Conservation (phyloP, 345 rosid genomes). For the Rhodomyrtus tomentosa region DNA sequence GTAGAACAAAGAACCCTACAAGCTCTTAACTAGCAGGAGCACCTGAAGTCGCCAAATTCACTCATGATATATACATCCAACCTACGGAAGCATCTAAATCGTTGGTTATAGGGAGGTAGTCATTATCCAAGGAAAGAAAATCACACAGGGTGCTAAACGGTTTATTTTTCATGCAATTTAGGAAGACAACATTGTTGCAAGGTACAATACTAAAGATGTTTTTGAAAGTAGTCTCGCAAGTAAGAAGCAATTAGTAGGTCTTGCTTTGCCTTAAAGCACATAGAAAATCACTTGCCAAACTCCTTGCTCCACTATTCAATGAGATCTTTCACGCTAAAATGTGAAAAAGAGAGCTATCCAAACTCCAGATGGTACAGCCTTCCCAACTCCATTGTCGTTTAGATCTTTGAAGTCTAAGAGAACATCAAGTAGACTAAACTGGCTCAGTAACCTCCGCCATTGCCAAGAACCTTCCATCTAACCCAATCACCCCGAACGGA, state of each 20-base stretch:
- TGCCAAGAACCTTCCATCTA: not conserved
- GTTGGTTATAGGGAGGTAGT: not conserved
- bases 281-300: not conserved
- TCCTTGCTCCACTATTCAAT: not conserved
- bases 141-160: not conserved
- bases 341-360: not conserved
- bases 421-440: not conserved
- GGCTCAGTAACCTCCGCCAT: not conserved
- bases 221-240: not conserved
- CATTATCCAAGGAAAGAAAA: not conserved
- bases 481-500: not conserved
- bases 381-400: not conserved
- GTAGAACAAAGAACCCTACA: not conserved
- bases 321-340: not conserved
- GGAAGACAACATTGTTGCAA: not conserved
- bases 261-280: not conserved
- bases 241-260: not conserved
- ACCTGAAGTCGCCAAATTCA: not conserved
- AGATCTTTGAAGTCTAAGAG: not conserved
- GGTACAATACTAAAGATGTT: not conserved
- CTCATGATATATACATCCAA: rapidly evolving
- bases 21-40: not conserved
- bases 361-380: not conserved
- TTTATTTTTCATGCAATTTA: not conserved
- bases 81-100: not conserved